Percentiles rank a stretch among this genome's conserved stretches.
These are phyloP conservation scores for Ogataea zsoltii DNA, from an alignment of 805 yeast genomes.

Conservation along the genomic window DNA sequence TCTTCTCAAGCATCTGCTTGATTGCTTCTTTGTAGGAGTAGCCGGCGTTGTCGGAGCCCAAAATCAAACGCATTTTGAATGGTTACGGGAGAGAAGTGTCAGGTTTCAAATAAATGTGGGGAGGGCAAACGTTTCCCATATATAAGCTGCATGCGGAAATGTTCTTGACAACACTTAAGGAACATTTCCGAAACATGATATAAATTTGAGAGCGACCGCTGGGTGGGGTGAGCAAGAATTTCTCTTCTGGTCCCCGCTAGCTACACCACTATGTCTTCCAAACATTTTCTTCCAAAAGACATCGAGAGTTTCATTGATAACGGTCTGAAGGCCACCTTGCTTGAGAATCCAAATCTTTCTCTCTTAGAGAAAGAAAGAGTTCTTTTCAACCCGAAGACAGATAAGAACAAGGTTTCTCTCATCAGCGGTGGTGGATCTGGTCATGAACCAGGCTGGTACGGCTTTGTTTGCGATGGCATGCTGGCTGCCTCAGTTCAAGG, in stretches of 20 bases:
- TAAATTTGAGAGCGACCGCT: no score
- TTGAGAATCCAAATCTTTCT: conserved; percentile 39
- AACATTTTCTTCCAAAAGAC: conserved; percentile 43
- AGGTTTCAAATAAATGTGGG: not conserved
- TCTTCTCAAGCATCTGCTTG: conserved; percentile 35
- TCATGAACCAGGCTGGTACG: conserved; percentile 45
- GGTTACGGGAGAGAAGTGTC: not conserved
- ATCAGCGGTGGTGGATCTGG: conserved; percentile 47
- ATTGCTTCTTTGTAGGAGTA: conserved; percentile 42
- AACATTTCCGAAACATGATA: not conserved
- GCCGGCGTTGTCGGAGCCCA: conserved; percentile 49
- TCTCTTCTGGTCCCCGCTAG: not conserved
- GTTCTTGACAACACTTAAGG: not conserved
- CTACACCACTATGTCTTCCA: conserved; percentile 34
- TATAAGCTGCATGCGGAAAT: conserved; percentile 3
- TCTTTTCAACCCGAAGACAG: conserved; percentile 35
- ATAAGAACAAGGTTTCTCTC: conserved; percentile 31
- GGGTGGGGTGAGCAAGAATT: no score
- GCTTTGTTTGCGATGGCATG: conserved; percentile 41
- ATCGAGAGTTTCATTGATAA: conserved; percentile 37
- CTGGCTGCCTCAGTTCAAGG: conserved; percentile 43
- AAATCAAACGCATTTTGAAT: conserved; percentile 29
- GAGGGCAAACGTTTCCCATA: not conserved
- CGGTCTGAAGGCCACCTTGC: conserved; percentile 40
- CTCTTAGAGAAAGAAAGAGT: conserved; percentile 41